Evolutionary conservation across 768 basidiomycete genomes (phyloP).

Genomic region (Polyporus arcularius): DNA sequence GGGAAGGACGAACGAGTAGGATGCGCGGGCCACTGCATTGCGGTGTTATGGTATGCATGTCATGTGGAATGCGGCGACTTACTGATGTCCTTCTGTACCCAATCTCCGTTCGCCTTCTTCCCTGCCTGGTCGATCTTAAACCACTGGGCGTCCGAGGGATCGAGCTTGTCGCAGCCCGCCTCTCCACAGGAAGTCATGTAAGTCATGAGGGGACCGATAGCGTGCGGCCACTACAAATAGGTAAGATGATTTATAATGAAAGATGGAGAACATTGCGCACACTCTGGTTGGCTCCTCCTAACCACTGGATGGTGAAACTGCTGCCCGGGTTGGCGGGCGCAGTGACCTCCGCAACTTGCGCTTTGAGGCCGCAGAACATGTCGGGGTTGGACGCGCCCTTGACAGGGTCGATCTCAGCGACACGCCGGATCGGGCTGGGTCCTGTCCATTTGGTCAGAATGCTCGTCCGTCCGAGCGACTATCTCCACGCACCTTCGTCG

Average conservation of each 20-base stretch:
- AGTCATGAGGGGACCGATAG: slow-evolving; percentile 69
- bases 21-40: slow-evolving; percentile 24
- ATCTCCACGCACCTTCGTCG: slow-evolving; percentile 25
- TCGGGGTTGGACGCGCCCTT: slow-evolving; percentile 59
- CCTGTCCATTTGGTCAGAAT: slow-evolving; percentile 17
- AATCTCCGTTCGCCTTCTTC: slow-evolving; percentile 23
- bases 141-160: slow-evolving; percentile 61
- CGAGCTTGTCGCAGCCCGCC: slow-evolving; percentile 59
- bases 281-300: slow-evolving; percentile 40
- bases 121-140: slow-evolving; percentile 55
- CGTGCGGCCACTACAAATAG: slow-evolving; percentile 46
- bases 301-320: slow-evolving; percentile 56
- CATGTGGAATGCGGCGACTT: background rate
- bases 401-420: slow-evolving; percentile 46
- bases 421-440: slow-evolving; percentile 46
- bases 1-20: slow-evolving; percentile 36
- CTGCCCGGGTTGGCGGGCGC: slow-evolving; percentile 64
- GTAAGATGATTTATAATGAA: background rate
- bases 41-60: too few species aligned
- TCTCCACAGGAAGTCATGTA: slow-evolving; percentile 69
- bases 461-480: background rate
- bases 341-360: slow-evolving; percentile 49
- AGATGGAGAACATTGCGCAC: slow-evolving; percentile 25
- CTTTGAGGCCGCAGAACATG: slow-evolving; percentile 61
- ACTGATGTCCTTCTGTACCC: slow-evolving; percentile 31